These are phyloP conservation scores for Opeltia flavorubescens DNA, from an alignment of 495 filamentous ascomycete species.

Conservation along the genomic window DNA sequence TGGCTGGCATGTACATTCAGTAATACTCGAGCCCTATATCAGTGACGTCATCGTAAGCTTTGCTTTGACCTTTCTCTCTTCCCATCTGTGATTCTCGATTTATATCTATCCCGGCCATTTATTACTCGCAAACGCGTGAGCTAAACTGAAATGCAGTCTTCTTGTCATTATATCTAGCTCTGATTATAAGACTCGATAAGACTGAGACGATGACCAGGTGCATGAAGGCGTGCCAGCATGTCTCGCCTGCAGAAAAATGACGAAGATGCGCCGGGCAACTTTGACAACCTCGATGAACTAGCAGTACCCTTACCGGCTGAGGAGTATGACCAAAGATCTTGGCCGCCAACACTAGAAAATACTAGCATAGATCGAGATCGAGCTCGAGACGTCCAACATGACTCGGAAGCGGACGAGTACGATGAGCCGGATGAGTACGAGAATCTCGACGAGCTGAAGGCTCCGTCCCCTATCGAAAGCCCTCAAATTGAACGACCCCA, in stretches of 20 bases:
- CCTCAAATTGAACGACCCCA: slow-evolving; percentile 2
- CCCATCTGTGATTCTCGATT: no score
- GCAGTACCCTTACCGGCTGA: slow-evolving; percentile 28
- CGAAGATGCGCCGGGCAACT: slow-evolving; percentile 28
- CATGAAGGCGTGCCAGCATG: no score
- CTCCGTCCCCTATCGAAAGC: slow-evolving; percentile 5
- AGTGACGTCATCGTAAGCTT: no score
- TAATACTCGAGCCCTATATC: no score
- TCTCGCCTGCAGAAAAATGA: background rate
- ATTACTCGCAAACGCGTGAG: no score
- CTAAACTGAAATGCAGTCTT: no score
- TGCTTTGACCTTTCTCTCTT: no score
- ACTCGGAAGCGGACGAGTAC: background rate
- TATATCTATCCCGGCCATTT: no score
- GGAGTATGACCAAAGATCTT: slow-evolving; percentile 25
- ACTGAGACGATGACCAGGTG: no score
- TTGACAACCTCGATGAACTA: slow-evolving; percentile 35
- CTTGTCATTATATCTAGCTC: no score
- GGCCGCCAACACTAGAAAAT: background rate
- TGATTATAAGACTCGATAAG: no score
- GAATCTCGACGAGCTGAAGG: slow-evolving; percentile 10
- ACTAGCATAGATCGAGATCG: background rate
- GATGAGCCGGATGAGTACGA: background rate
- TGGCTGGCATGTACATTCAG: no score
- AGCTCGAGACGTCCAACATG: background rate